Percentiles rank a stretch among this genome's conserved stretches.
Conservation (phyloP, 1,284 basidiomycete species). For the Moesziomyces parantarcticus region DNA sequence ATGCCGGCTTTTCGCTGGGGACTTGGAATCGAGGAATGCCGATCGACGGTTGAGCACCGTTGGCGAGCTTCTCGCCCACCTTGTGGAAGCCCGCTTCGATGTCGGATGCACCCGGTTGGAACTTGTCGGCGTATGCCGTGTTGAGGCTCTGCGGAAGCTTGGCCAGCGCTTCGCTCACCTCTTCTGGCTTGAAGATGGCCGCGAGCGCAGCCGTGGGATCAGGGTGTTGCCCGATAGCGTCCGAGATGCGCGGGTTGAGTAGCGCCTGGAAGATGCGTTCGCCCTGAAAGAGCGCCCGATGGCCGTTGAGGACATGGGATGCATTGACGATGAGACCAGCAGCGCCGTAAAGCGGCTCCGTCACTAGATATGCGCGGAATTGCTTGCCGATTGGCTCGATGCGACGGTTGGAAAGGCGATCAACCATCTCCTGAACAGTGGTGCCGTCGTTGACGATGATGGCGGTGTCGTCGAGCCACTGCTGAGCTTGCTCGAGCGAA, state of each 20-base stretch:
- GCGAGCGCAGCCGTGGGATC: conserved; percentile 15
- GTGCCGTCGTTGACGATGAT: conserved; percentile 23
- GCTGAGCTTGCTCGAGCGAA: conserved; percentile 22
- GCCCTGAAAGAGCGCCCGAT: conserved; percentile 12
- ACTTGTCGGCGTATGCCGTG: conserved; percentile 21
- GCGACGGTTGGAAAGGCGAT: conserved; percentile 13
- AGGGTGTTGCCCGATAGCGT: background rate
- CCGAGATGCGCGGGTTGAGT: conserved; percentile 5
- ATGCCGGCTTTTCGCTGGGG: conserved; percentile 3
- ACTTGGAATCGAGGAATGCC: conserved; percentile 23
- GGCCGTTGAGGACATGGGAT: conserved; percentile 35
- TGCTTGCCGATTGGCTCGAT: conserved; percentile 31
- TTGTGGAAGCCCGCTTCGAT: conserved; percentile 22
- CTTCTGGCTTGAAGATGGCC: conserved; percentile 21
- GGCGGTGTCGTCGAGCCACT: conserved; percentile 30
- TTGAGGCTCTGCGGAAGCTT: conserved; percentile 35
- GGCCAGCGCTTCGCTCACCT: conserved; percentile 5
- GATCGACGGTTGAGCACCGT: conserved; percentile 17
- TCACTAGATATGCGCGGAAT: conserved; percentile 22
- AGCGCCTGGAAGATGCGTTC: conserved; percentile 17
- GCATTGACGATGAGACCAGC: conserved; percentile 17
- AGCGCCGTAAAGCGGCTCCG: conserved; percentile 7
- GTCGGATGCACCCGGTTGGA: conserved; percentile 4
- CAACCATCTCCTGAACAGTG: conserved; percentile 13
- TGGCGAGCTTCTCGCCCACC: conserved; percentile 13